phyloP scores from a whole-genome alignment of 345 rosid genomes.

The Crucihimalaya himalaica region DNA sequence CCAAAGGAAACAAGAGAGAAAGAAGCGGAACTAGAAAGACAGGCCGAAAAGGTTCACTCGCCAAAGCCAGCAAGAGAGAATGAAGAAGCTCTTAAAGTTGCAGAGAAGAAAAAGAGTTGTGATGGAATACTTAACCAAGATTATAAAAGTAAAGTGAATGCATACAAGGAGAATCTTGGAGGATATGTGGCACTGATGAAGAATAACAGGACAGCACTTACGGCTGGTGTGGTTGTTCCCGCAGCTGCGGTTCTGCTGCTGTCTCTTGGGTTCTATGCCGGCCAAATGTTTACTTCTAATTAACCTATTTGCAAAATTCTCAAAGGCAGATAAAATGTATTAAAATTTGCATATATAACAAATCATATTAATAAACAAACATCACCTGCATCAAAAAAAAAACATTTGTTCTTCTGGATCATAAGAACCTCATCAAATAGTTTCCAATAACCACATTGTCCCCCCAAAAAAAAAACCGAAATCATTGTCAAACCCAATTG shows the following conservation, averaged over 20 bases:
- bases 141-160: slow-evolving; percentile 22
- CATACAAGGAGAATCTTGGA: slow-evolving; percentile 36
- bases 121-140: slow-evolving; percentile 33
- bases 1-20: not conserved
- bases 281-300: slow-evolving; percentile 26
- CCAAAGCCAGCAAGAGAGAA: slow-evolving; percentile 16
- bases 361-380: slow-evolving; percentile 7
- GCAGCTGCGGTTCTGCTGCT: slow-evolving; percentile 33
- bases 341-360: not conserved
- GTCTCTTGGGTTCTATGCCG: slow-evolving; percentile 37
- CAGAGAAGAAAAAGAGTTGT: slow-evolving; percentile 4
- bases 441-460: not conserved
- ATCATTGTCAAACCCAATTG: not conserved
- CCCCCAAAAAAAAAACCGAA: not conserved
- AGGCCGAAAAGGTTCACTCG: slow-evolving; percentile 8
- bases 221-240: slow-evolving; percentile 29
- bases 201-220: slow-evolving; percentile 25
- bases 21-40: slow-evolving; percentile 7
- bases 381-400: not conserved
- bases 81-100: slow-evolving; percentile 6
- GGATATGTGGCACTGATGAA: slow-evolving; percentile 38
- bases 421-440: not conserved
- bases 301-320: not conserved
- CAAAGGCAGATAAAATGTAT: not conserved
- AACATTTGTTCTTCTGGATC: not conserved